Base-by-base conservation (phyloP, 345 rosid species). In the Brassica incana region DNA sequence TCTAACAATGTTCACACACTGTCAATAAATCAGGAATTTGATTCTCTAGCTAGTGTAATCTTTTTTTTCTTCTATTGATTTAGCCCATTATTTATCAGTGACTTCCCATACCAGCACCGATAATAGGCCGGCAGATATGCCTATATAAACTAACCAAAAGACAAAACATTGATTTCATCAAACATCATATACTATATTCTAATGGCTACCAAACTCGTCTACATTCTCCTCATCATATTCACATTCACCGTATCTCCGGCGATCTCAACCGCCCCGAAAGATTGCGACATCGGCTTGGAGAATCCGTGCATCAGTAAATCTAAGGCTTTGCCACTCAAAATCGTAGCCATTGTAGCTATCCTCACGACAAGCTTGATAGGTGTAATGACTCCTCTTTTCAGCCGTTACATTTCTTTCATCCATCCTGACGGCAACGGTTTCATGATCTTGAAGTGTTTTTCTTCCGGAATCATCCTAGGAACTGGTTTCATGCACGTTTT, bases 401-500 rank as follows among this genome's bases (percentile, higher is more conserved):
- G 91, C 14, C 83, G 82, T 25, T 84, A 80, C 2, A 72, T 93
- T 77, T 86, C 94, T 0, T 88, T 91, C 30, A 82, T 93, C 4
- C 69, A 52, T 52, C 97, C 94, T 0, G 91, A 89, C 56, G 65
- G 80, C 38, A 80, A 73, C 45, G 50, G 83, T 8, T 93, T 93
- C 60, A 86, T 89, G 67, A 75, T 90, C 7, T 77, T 93, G 0
- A 90, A 90, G 65, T 81, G 88, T 40, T 90, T 91, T 38, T 90
- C 97, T 0, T 80, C 95, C 0, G 98, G 98, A 0, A 88, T 93
- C 50, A 93, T 93, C 7, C 88, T 93, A 0, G 95, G 90, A 2
- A 91, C 98, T 15, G 98, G 94, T n/a, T 93, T 88, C 85, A 88
- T 89, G 94, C 97, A 93, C 60, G 98, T 93, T 7, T 71, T 91